Percentiles rank a stretch among this genome's conserved stretches.
Evolutionary conservation across 2,329 filamentous ascomycete genomes (phyloP).

Genomic region (Fusarium protoensiforme): DNA sequence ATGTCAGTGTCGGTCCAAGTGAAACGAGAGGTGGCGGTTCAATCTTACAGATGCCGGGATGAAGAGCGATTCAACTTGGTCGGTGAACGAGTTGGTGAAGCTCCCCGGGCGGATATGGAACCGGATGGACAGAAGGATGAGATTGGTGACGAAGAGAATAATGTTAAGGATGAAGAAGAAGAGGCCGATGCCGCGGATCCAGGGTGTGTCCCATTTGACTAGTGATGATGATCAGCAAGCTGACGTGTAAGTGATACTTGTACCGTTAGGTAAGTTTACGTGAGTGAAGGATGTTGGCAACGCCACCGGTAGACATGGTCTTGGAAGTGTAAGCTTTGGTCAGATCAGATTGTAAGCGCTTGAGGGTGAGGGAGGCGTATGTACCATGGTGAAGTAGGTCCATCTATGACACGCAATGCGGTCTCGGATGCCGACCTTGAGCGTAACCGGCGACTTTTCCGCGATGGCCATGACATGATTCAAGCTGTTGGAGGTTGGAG

Average conservation of each 20-base stretch:
- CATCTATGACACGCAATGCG: slow-evolving; percentile 68
- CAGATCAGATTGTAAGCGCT: neutral
- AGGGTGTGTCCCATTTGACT: slow-evolving; percentile 54
- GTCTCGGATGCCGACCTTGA: slow-evolving; percentile 59
- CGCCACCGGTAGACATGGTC: slow-evolving; percentile 65
- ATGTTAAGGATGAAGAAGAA: slow-evolving; percentile 73
- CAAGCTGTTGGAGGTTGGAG: slow-evolving; percentile 37
- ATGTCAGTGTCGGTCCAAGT: slow-evolving; percentile 8
- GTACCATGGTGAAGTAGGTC: slow-evolving; percentile 79
- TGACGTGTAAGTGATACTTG: neutral
- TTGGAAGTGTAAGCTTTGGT: slow-evolving; percentile 9
- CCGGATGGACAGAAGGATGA: slow-evolving; percentile 71
- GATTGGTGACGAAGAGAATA: slow-evolving; percentile 71
- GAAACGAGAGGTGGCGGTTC: neutral
- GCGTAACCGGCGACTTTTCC: slow-evolving; percentile 35
- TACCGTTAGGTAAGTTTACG: slow-evolving; percentile 14
- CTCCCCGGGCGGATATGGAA: slow-evolving; percentile 78
- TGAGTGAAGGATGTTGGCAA: slow-evolving; percentile 64
- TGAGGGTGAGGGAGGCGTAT: neutral
- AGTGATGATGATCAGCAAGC: neutral
- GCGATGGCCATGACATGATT: slow-evolving; percentile 50
- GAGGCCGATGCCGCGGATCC: slow-evolving; percentile 68
- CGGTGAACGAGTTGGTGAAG: slow-evolving; percentile 76
- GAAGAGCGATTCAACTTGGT: slow-evolving; percentile 83
- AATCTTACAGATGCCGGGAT: slow-evolving; percentile 71